Percentiles rank a stretch among this genome's conserved stretches.
phyloP scores from a whole-genome alignment of 805 yeast genomes.

The Barnettozyma wickerhamii region DNA sequence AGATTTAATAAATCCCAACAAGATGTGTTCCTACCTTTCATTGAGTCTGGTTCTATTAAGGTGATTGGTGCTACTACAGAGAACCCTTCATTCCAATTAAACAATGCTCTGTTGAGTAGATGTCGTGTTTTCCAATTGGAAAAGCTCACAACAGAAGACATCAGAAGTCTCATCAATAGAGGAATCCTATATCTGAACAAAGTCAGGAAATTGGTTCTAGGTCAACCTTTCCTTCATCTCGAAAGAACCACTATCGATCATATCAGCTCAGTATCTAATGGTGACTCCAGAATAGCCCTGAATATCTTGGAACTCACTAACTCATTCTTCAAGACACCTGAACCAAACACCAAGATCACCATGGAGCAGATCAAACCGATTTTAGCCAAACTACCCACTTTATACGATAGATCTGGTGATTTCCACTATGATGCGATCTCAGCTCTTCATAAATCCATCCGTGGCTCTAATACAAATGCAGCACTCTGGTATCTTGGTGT shows the following conservation, averaged over 20 bases:
- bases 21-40: constrained; percentile 76
- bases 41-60: constrained; percentile 78
- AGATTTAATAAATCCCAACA: constrained; percentile 84
- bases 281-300: constrained; percentile 84
- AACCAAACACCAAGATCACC: constrained; percentile 6
- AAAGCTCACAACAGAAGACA: constrained; percentile 45
- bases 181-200: constrained; percentile 59
- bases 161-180: constrained; percentile 46
- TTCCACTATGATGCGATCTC: constrained; percentile 92
- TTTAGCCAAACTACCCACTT: constrained; percentile 48
- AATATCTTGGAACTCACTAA: constrained; percentile 74
- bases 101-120: constrained; percentile 79
- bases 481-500: constrained; percentile 80
- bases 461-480: constrained; percentile 91
- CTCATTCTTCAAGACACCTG: constrained; percentile 37
- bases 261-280: constrained; percentile 70
- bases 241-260: constrained; percentile 57
- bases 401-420: constrained; percentile 86
- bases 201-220: constrained; percentile 49
- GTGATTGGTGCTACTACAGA: constrained; percentile 98
- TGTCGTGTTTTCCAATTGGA: constrained; percentile 74
- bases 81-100: constrained; percentile 79
- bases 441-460: constrained; percentile 88
- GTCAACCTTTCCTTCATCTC: constrained; percentile 47
- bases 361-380: constrained; percentile 33